Percentiles rank a stretch among this genome's conserved stretches.
Conservation (phyloP, 2,329 filamentous ascomycete genomes). For the Cladophialophora chaetospira region DNA sequence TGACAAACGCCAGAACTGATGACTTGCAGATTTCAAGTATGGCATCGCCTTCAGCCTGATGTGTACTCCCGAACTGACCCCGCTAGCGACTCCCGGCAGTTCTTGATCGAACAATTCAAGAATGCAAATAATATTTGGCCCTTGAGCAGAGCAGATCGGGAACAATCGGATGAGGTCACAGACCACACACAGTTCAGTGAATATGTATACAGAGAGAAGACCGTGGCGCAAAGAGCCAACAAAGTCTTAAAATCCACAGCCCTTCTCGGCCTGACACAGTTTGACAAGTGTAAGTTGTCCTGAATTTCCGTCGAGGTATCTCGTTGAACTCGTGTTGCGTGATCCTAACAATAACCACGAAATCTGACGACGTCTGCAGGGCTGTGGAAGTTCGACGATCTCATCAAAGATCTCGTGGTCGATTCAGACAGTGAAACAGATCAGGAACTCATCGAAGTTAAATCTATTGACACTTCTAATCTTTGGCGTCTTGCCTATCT, state of each 20-base stretch:
- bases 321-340: too few relatives aligned
- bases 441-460: slow-evolving; percentile 5
- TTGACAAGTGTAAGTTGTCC: slow-evolving; percentile 8
- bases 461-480: slow-evolving; percentile 8
- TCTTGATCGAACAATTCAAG: slow-evolving; percentile 9
- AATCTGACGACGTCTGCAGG: not conserved
- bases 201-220: slow-evolving; percentile 6
- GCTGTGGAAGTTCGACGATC: slow-evolving; percentile 9
- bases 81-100: slow-evolving; percentile 13
- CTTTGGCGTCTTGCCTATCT: slow-evolving; percentile 12
- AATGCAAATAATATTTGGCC: not conserved
- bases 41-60: not conserved
- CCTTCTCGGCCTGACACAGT: slow-evolving; percentile 1
- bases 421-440: not conserved
- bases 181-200: slow-evolving; percentile 1
- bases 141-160: slow-evolving; percentile 1
- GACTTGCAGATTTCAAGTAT: not conserved
- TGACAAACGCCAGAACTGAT: not conserved
- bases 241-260: slow-evolving; percentile 1
- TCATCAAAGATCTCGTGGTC: slow-evolving; percentile 4
- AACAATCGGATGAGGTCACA: slow-evolving; percentile 2
- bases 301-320: too few relatives aligned
- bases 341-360: too few relatives aligned
- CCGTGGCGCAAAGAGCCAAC: not conserved
- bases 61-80: not conserved